phyloP scores from a whole-genome alignment of 257 asterid species.

The Knoxia roxburghii region DNA sequence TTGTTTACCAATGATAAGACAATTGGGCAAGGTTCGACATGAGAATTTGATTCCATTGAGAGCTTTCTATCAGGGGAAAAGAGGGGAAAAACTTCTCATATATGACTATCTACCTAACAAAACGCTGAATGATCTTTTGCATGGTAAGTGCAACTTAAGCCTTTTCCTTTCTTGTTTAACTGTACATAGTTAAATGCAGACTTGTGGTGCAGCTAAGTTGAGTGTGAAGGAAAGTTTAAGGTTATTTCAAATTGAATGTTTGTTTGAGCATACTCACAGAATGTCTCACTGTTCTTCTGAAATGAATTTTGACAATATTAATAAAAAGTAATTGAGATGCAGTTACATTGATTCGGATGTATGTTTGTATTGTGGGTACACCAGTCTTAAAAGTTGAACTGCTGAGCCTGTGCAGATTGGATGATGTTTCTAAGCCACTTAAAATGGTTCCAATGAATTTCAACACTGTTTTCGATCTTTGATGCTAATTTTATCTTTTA shows the following conservation, averaged over 20 bases:
- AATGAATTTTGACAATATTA: neutral
- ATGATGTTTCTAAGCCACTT: neutral
- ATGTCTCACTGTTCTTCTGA: neutral
- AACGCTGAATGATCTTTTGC: constrained; percentile 75
- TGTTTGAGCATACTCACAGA: neutral
- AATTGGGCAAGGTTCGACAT: constrained; percentile 74
- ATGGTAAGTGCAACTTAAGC: constrained; percentile 44
- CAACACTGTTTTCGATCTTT: neutral
- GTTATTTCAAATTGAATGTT: neutral
- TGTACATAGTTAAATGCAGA: neutral
- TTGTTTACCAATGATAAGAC: constrained; percentile 66
- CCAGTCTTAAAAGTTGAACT: too few species aligned
- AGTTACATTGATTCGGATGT: neutral
- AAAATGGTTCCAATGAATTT: neutral
- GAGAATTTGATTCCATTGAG: constrained; percentile 90
- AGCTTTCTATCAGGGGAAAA: constrained; percentile 93
- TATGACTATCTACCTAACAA: constrained; percentile 74
- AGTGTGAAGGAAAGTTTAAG: neutral
- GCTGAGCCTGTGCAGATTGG: too few species aligned
- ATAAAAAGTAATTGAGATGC: neutral
- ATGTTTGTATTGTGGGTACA: too few species aligned
- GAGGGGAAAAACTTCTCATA: constrained; percentile 97
- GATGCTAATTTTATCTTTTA: neutral
- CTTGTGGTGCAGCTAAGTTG: neutral
- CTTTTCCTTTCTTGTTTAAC: neutral